Conservation (phyloP, 257 asterid species). For the Lavandula angustifolia region DNA sequence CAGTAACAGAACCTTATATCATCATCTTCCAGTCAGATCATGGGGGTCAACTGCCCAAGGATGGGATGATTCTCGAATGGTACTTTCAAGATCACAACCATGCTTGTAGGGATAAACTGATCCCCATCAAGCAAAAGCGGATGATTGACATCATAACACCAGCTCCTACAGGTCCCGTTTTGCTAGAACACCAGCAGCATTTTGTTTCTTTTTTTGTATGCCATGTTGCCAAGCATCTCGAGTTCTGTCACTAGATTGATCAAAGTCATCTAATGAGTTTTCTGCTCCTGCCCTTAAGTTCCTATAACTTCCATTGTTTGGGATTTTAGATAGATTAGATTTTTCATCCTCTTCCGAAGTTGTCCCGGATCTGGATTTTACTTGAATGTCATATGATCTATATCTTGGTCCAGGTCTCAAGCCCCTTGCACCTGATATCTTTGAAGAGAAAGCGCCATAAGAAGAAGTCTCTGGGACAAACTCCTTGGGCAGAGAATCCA, state of each 20-base stretch:
- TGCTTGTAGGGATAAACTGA: constrained; percentile 15
- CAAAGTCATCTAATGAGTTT: constrained; percentile 61
- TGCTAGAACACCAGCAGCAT: constrained; percentile 35
- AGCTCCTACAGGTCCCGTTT: constrained; percentile 54
- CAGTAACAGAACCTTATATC: constrained; percentile 15
- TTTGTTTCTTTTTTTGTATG: constrained; percentile 36
- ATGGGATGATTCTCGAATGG: constrained; percentile 17
- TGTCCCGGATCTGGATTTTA: constrained; percentile 82
- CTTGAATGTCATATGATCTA: constrained; percentile 65
- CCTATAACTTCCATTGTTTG: constrained; percentile 71
- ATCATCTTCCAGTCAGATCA: constrained; percentile 17
- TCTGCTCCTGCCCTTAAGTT: constrained; percentile 57
- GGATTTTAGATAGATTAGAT: constrained; percentile 42
- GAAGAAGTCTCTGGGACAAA: constrained; percentile 57
- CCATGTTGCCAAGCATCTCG: constrained; percentile 76
- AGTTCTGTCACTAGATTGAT: constrained; percentile 65
- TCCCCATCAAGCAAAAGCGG: constrained; percentile 16
- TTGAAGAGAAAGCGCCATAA: constrained; percentile 48
- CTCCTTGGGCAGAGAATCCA: constrained; percentile 93
- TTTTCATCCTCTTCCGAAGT: constrained; percentile 97
- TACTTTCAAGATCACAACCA: constrained; percentile 14
- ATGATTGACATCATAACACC: constrained; percentile 22
- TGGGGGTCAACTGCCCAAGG: not conserved
- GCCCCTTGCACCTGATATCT: constrained; percentile 59
- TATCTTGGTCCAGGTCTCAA: constrained; percentile 71